Evolutionary conservation across 2,329 filamentous ascomycete genomes (phyloP).

Genomic region (Aureobasidium zeae): DNA sequence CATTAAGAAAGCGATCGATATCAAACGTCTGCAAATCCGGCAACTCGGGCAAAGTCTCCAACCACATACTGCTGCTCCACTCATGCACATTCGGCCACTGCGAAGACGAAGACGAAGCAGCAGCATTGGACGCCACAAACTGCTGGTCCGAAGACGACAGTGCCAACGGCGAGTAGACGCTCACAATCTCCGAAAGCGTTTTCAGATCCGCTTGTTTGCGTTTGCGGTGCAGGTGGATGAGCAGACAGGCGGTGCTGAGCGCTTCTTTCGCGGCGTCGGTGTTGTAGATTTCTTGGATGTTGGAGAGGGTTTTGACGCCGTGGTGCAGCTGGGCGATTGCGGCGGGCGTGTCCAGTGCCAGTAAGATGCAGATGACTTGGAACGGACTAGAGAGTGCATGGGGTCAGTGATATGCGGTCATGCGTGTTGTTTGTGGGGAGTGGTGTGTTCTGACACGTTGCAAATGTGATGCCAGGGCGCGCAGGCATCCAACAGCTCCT

Average conservation of each 20-base stretch:
- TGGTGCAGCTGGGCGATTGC: slow-evolving; percentile 41
- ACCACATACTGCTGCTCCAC: slow-evolving; percentile 2
- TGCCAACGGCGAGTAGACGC: neutral
- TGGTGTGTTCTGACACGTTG: too few relatives aligned
- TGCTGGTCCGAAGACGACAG: slow-evolving; percentile 1
- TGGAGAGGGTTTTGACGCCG: slow-evolving; percentile 37
- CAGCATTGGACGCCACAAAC: too few relatives aligned
- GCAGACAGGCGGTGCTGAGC: slow-evolving; percentile 44
- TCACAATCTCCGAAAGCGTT: slow-evolving; percentile 22
- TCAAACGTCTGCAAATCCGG: slow-evolving; percentile 2
- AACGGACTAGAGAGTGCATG: too few relatives aligned
- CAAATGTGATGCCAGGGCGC: slow-evolving; percentile 52
- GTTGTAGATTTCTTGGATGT: slow-evolving; percentile 26
- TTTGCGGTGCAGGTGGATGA: slow-evolving; percentile 45
- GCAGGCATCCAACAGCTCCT: slow-evolving; percentile 36
- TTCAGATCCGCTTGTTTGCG: slow-evolving; percentile 39
- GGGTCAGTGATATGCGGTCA: too few relatives aligned
- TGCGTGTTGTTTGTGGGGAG: too few relatives aligned
- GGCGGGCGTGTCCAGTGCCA: slow-evolving; percentile 46
- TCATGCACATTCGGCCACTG: neutral
- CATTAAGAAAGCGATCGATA: slow-evolving; percentile 8
- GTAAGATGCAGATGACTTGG: slow-evolving; percentile 47
- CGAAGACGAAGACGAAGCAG: too few relatives aligned
- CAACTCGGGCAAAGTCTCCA: slow-evolving; percentile 2
- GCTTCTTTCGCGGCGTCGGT: slow-evolving; percentile 40